Base-by-base conservation (phyloP, 495 filamentous ascomycete genomes). In the Umbilicaria muhlenbergii region DNA sequence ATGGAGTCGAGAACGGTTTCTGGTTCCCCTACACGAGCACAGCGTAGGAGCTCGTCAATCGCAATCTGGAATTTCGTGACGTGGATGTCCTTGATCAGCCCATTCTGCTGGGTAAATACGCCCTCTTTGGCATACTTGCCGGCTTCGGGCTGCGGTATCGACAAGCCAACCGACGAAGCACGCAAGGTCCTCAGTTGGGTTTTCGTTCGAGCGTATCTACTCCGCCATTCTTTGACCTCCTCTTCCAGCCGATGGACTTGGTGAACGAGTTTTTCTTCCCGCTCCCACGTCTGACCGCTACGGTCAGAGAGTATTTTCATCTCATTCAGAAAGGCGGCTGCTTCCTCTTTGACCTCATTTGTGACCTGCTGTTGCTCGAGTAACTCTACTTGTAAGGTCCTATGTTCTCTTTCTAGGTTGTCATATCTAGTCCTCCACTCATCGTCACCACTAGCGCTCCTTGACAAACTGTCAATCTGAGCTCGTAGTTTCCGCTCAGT, bases 51-150 rank as follows among this genome's bases (percentile, higher is more conserved):
- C 53, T 95, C 91, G 55, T 96, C 91, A 45, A 98, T 82, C 13
- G 87, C 76, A 49, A 95, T 81, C 58, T 98, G 91, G 69, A 93
- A 96, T 49, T 84, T 85, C 32, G 91, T 94, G 38, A 98, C 75
- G 62, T 94, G 81, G 16, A 94, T 74, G 60, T 94, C 88, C 60
- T 81, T 84, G 38, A 98, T 76, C 18, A 89, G 56, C 2, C 91
- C 91, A 39, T 81, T 70, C 10, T 74, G 68, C 45, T 81, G 69
- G 16, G 79, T 69, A 49, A 94, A 75, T 11, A 77, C 80, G 44
- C 75, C 75, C 42, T 89, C 81, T 41, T 76, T 76, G 33, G 76
- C 66, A 40, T 76, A 66, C 42, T 74, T 67, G 44, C 63, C 67
- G 4, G 73, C 74, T 48, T 89, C 79, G 21, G 77, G 66, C 28